Evolutionary conservation across 371 early-diverging fungal genomes (phyloP).

Genomic region (Saksenaea oblongispora): DNA sequence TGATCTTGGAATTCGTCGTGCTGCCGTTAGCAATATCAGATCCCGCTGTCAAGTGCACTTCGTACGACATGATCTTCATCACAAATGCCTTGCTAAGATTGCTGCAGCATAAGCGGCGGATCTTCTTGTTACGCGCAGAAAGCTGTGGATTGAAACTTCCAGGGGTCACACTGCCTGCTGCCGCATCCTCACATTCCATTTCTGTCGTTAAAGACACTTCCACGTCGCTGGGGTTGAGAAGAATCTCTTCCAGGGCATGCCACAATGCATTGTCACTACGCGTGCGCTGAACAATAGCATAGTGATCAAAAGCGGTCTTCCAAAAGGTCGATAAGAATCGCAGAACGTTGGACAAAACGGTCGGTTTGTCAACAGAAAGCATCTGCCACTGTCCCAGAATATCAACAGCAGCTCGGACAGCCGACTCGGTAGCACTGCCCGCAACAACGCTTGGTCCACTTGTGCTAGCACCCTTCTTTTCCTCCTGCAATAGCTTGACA

Average conservation of each 20-base stretch:
- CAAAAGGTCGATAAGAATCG: constrained; percentile 50
- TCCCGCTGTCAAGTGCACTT: constrained; percentile 42
- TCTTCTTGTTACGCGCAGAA: constrained; percentile 12
- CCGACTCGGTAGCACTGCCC: constrained; percentile 26
- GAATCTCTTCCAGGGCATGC: constrained; percentile 37
- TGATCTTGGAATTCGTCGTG: neutral
- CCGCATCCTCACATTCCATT: neutral
- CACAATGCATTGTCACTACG: constrained; percentile 47
- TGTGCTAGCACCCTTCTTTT: constrained; percentile 51
- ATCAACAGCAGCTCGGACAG: constrained; percentile 41
- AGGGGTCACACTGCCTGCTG: neutral
- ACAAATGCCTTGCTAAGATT: constrained; percentile 41
- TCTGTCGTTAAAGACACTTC: constrained; percentile 8
- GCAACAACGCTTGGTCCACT: neutral
- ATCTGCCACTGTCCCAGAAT: constrained; percentile 35
- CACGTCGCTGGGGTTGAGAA: constrained; percentile 30
- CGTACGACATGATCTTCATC: constrained; percentile 41
- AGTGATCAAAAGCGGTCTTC: constrained; percentile 50
- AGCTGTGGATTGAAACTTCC: neutral
- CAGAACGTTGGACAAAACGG: constrained; percentile 37
- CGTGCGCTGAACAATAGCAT: constrained; percentile 44
- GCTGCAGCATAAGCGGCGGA: constrained; percentile 40
- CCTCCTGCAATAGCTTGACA: constrained; percentile 56
- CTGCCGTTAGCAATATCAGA: neutral
- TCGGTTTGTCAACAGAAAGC: constrained; percentile 36